A percentile compares a stretch with the other conserved stretches of the same genome.
These are phyloP conservation scores for Eimeria necatrix DNA, from an alignment of 169 alveolate genomes.

Conservation along the genomic window DNA sequence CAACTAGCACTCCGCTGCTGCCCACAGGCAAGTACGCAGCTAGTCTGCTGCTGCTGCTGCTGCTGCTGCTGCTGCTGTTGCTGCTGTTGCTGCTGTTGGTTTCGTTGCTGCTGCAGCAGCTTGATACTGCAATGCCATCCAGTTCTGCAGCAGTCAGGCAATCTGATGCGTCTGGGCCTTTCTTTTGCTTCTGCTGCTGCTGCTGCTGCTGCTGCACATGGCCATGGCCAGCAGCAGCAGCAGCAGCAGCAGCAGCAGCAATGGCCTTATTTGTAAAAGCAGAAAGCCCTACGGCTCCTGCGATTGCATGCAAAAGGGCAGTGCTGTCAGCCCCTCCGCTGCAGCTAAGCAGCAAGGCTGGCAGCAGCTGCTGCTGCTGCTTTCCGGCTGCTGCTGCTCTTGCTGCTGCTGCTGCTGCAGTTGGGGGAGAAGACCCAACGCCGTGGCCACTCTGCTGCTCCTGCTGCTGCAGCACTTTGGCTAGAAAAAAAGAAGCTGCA, in stretches of 20 bases:
- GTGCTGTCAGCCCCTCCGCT: conserved; percentile 77
- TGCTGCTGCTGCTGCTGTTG: conserved; percentile 43
- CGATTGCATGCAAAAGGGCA: conserved; percentile 73
- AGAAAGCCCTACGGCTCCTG: conserved; percentile 53
- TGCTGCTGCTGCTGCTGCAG: neutral
- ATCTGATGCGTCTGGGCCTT: too few relatives aligned
- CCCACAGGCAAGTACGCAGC: conserved; percentile 6
- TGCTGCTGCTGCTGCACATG: neutral
- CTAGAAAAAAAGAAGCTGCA: conserved; percentile 36
- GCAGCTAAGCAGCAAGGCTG: conserved; percentile 74
- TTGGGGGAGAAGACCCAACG: neutral
- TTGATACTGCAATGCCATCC: neutral
- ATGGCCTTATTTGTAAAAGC: neutral
- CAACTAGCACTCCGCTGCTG: conserved; percentile 14
- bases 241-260: conserved; percentile 45
- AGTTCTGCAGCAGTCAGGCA: too few relatives aligned
- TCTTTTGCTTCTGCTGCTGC: too few relatives aligned
- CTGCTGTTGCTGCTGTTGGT: conserved; percentile 15
- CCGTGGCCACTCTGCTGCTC: neutral
- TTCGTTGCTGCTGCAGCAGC: neutral
- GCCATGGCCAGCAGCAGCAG: conserved; percentile 31
- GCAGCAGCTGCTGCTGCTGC: conserved; percentile 15
- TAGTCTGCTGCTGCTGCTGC: conserved; percentile 22
- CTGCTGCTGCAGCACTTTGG: conserved; percentile 34
- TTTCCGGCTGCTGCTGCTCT: neutral